phyloP scores from a whole-genome alignment of 148 eudicot species.

The Camellia granthamiana region DNA sequence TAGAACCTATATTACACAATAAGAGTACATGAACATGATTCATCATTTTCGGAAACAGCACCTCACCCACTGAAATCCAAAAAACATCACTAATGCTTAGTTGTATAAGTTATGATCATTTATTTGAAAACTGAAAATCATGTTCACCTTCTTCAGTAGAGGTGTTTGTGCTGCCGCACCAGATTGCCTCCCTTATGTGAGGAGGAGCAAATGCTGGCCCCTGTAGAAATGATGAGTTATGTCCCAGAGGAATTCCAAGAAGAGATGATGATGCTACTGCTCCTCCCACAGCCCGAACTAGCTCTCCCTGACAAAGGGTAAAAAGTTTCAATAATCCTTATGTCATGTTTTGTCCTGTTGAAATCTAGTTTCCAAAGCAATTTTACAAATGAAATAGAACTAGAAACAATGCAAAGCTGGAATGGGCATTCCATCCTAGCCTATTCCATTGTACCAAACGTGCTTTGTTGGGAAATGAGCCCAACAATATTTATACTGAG shows the following conservation, averaged over 20 bases:
- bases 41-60: background rate
- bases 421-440: too few relatives aligned
- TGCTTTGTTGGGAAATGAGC: too few relatives aligned
- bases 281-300: conserved; percentile 88
- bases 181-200: conserved; percentile 86
- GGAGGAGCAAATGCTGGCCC: conserved; percentile 99
- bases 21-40: background rate
- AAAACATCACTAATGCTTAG: background rate
- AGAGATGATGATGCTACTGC: conserved; percentile 78
- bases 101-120: background rate
- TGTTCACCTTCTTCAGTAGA: conserved; percentile 77
- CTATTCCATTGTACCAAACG: too few relatives aligned
- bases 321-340: background rate
- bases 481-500: too few relatives aligned
- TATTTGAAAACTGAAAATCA: background rate
- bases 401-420: too few relatives aligned
- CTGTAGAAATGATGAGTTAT: conserved; percentile 93
- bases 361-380: background rate
- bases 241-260: conserved; percentile 94
- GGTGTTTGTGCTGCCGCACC: conserved; percentile 96
- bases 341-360: too few relatives aligned
- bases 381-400: background rate
- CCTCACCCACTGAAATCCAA: background rate
- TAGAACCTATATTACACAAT: background rate
- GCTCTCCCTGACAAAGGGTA: conserved; percentile 60